phyloP scores from a whole-genome alignment of 257 asterid species.

The Gentiana straminea region DNA sequence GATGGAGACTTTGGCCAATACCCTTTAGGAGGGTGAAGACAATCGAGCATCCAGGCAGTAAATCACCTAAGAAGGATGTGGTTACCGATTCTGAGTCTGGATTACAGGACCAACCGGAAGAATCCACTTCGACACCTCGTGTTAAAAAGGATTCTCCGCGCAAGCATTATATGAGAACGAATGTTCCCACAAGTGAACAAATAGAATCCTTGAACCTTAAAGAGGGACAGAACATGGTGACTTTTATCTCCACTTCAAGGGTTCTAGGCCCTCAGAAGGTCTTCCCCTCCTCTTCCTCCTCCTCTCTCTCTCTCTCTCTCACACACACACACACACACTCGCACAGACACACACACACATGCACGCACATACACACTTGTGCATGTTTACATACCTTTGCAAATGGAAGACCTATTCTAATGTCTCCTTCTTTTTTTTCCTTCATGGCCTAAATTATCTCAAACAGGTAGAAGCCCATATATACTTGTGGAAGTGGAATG shows the following conservation, averaged over 20 bases:
- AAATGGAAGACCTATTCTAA: neutral
- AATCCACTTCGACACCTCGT: conserved; percentile 23
- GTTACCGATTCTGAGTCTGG: conserved; percentile 50
- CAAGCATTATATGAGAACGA: conserved; percentile 73
- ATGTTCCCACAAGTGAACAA: conserved; percentile 88
- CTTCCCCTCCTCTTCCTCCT: no score
- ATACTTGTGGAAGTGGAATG: conserved; percentile 99
- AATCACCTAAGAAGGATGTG: conserved; percentile 46
- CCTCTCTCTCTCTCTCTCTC: no score
- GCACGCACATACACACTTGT: neutral
- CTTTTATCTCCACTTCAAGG: conserved; percentile 70
- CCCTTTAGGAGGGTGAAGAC: conserved; percentile 82
- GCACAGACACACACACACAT: neutral
- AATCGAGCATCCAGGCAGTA: conserved; percentile 49
- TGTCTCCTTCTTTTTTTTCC: neutral
- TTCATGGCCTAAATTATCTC: conserved; percentile 4
- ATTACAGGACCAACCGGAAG: conserved; percentile 29
- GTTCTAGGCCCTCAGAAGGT: conserved; percentile 96
- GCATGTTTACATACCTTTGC: neutral
- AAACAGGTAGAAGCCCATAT: conserved; percentile 97
- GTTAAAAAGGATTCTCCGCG: conserved; percentile 49
- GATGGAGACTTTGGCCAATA: conserved; percentile 96
- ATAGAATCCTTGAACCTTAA: conserved; percentile 78
- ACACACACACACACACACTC: neutral
- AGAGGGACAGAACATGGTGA: conserved; percentile 95